Percentiles rank a stretch among this genome's conserved stretches.
Conservation (phyloP, 116 monocot species). For the Zostera marina region DNA sequence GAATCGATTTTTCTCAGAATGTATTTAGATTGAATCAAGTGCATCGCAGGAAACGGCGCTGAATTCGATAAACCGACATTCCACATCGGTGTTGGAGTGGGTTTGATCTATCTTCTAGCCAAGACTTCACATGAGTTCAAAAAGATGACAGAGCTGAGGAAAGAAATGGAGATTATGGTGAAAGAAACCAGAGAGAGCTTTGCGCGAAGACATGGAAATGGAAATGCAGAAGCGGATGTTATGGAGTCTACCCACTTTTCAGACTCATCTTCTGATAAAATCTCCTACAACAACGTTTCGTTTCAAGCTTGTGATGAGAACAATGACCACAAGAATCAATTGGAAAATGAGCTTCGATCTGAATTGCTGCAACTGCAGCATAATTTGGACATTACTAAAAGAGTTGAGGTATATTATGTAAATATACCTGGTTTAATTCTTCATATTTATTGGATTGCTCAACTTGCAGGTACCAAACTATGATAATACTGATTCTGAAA, state of each 20-base stretch:
- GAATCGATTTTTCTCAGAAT: not conserved
- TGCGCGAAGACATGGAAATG: constrained; percentile 6
- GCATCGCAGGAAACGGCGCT: constrained; percentile 33
- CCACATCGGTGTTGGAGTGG: constrained; percentile 46
- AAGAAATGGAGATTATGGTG: constrained; percentile 55
- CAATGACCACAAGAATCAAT: constrained; percentile 19
- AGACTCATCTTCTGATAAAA: constrained; percentile 12
- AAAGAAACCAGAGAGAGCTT: constrained; percentile 35
- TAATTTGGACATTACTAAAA: constrained; percentile 7
- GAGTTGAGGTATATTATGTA: constrained; percentile 5
- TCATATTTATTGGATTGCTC: not conserved
- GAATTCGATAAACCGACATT: constrained; percentile 18
- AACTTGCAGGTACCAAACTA: no score
- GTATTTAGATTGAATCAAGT: no score
- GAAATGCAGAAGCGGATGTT: not conserved
- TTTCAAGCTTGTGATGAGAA: constrained; percentile 3
- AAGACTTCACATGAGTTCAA: constrained; percentile 49
- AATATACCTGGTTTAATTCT: no score
- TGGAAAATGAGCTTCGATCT: constrained; percentile 67
- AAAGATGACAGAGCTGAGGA: constrained; percentile 56
- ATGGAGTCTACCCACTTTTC: constrained; percentile 10
- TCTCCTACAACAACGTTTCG: constrained; percentile 8
- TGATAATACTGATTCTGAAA: not conserved
- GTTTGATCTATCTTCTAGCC: constrained; percentile 42
- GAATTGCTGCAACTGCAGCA: constrained; percentile 45